phyloP scores from a whole-genome alignment of 371 early-diverging fungal species.

The Mucor circinelloides region DNA sequence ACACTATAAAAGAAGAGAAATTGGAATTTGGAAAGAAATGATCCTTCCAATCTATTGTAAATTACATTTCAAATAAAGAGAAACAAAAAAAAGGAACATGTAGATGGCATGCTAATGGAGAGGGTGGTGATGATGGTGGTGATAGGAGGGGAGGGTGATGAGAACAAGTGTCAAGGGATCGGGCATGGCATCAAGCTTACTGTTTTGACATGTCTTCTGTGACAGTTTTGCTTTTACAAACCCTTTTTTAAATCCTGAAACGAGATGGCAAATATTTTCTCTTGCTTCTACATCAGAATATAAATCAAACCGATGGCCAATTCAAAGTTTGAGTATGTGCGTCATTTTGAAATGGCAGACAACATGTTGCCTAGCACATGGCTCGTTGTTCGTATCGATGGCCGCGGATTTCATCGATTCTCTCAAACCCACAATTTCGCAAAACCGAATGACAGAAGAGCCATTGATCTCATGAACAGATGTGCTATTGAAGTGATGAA shows the following conservation, averaged over 20 bases:
- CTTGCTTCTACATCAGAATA: no score
- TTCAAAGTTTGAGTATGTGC: constrained; percentile 93
- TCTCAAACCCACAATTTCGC: constrained; percentile 79
- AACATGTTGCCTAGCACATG: constrained; percentile 81
- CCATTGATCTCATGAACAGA: constrained; percentile 85
- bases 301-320: constrained; percentile 69
- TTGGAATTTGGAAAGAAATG: not conserved
- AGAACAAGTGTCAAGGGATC: not conserved
- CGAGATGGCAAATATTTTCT: not conserved
- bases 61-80: constrained; percentile 4
- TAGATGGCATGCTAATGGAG: not conserved
- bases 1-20: not conserved
- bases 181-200: not conserved
- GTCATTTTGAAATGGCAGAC: constrained; percentile 82
- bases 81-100: not conserved
- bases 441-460: constrained; percentile 92
- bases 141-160: no score
- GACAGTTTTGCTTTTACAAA: not conserved
- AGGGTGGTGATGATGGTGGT: not conserved
- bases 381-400: constrained; percentile 93
- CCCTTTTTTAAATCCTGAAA: not conserved
- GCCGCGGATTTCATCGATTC: constrained; percentile 93
- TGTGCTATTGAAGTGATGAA: constrained; percentile 81
- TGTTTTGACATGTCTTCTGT: not conserved
- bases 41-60: constrained; percentile 9